Evolutionary conservation across 768 basidiomycete genomes (phyloP).

Genomic region (Royoungia palumana): DNA sequence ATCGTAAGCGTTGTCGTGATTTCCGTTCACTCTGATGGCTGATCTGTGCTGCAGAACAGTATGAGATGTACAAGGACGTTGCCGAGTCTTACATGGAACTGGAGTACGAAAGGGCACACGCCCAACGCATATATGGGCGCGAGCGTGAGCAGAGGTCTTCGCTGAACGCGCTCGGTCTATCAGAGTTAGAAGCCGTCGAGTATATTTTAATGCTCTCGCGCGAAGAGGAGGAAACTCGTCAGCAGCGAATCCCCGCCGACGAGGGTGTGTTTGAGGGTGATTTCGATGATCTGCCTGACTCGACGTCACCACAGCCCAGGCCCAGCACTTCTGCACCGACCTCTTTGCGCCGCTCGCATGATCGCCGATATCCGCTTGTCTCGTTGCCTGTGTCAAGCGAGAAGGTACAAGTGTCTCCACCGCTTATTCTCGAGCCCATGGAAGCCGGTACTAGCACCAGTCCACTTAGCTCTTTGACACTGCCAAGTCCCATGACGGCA

Average conservation of each 20-base stretch:
- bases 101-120: conserved; percentile 44
- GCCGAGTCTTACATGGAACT: conserved; percentile 53
- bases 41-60: conserved; percentile 45
- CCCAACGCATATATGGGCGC: conserved; percentile 40
- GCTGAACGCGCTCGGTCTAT: conserved; percentile 63
- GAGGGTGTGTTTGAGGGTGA: conserved; percentile 60
- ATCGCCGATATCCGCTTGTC: conserved; percentile 30
- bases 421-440: conserved; percentile 48
- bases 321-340: conserved; percentile 6
- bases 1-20: conserved; percentile 36
- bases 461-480: conserved; percentile 17
- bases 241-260: conserved; percentile 28
- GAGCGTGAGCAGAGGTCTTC: conserved; percentile 56
- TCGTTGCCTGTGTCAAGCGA: conserved; percentile 36
- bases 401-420: conserved; percentile 57
- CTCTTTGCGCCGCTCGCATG: conserved; percentile 13
- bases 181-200: conserved; percentile 71
- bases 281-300: conserved; percentile 22
- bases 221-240: conserved; percentile 52
- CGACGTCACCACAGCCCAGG: conserved; percentile 17
- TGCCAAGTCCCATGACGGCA: conserved; percentile 8
- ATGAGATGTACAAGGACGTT: conserved; percentile 62
- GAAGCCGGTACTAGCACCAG: conserved; percentile 46
- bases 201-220: conserved; percentile 83
- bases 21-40: neutral